Conservation (phyloP, 495 filamentous ascomycete species). For the Thermothielavioides terrestris region DNA sequence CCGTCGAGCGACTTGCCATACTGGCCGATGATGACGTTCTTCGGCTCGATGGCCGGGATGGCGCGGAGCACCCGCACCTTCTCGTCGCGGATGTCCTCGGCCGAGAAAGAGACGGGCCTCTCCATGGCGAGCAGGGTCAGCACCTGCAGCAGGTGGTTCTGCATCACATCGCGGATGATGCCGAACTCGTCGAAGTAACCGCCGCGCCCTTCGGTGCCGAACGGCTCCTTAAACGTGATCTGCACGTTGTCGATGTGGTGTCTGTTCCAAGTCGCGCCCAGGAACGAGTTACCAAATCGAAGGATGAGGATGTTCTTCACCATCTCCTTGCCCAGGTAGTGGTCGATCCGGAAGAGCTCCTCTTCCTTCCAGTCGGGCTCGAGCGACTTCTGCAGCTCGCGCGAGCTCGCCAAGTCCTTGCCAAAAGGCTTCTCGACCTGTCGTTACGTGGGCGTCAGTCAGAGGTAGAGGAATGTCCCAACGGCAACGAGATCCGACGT, state of each 20-base stretch:
- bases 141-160: slow-evolving; percentile 93
- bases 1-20: slow-evolving; percentile 96
- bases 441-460: slow-evolving; percentile 13
- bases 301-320: slow-evolving; percentile 99
- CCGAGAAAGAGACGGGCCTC: slow-evolving; percentile 93
- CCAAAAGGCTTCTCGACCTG: slow-evolving; percentile 99
- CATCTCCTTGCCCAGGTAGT: slow-evolving; percentile 99
- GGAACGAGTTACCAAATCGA: slow-evolving; percentile 97
- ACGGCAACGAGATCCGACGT: slow-evolving; percentile 20
- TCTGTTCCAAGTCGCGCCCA: slow-evolving; percentile 97
- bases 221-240: slow-evolving; percentile 99
- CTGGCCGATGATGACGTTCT: slow-evolving; percentile 99
- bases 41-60: slow-evolving; percentile 93
- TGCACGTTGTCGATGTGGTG: slow-evolving; percentile 99
- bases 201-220: slow-evolving; percentile 97
- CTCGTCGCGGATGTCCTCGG: slow-evolving; percentile 98
- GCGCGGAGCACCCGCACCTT: slow-evolving; percentile 94
- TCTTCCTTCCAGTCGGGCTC: slow-evolving; percentile 99
- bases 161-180: slow-evolving; percentile 98
- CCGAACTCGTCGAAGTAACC: slow-evolving; percentile 99
- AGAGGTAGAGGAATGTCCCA: no score
- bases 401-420: slow-evolving; percentile 89
- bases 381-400: slow-evolving; percentile 88
- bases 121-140: slow-evolving; percentile 97
- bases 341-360: slow-evolving; percentile 98